Base-by-base conservation (phyloP, 1,139 yeast genomes). In the Candida tetrigidarum region DNA sequence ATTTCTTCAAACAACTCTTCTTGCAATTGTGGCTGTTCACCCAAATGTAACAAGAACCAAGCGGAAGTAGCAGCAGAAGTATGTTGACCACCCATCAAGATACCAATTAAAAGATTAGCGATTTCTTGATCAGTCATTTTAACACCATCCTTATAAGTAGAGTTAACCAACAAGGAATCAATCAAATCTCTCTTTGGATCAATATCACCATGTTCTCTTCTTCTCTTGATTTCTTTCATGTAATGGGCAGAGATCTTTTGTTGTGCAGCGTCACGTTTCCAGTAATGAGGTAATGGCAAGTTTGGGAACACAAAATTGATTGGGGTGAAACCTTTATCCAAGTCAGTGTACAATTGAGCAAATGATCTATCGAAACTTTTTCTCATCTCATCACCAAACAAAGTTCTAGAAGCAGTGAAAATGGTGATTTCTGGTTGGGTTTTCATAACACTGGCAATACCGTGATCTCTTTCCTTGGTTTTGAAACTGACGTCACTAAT, bases 41-140 rank as follows among this genome's bases (percentile, higher is more conserved):
- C 98, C 54, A 93, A 78, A 64, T 93, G 99, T 55, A 93, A 78
- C 63, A 93, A 75, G 60, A 83, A 83, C 99, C 99, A 93, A 22
- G 97, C 88, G 39, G 97, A 88, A 20, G 99, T 93, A 22, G 98
- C 81, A 39, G 98, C 96, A 56, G 96, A 87, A 25, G 99, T 95
- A 68, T 93, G 99, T 73, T 93, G 99, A 50, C 99, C 99, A 57
- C 99, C 99, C 99, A 93, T 93, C 52, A 95, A 78, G 45, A 95
- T 84, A 64, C 98, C 99, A 67, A 93, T 93, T 68, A 91, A 76
- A 64, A 95, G 76, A 69, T 92, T 87, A 35, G 98, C 96, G 62
- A 93, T 90, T 71, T 93, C 96, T 64, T 85, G 85, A 65, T 95
- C 99, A 32, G 97, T 85, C 97, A 93, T 91, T 59, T 80, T 78